Conservation (phyloP, 352 stramenopile species). For the Globisporangium splendens region DNA sequence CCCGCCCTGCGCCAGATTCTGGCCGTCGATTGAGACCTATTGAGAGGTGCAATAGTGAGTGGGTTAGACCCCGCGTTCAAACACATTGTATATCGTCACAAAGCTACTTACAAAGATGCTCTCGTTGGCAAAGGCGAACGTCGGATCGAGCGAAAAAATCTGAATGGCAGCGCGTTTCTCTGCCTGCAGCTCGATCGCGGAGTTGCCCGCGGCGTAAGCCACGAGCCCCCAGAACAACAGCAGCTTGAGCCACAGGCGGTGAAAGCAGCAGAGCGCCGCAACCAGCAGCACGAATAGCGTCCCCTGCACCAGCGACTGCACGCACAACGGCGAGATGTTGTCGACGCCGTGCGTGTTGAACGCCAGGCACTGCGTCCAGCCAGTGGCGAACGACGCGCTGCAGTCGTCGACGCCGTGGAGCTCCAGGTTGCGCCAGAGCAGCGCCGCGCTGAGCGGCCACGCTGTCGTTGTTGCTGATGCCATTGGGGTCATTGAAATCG, state of each 20-base stretch:
- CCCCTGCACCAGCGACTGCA: conserved; percentile 16
- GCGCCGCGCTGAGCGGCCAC: neutral
- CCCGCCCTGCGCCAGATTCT: conserved; percentile 73
- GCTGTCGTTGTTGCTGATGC: no score
- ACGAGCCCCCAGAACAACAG: conserved; percentile 35
- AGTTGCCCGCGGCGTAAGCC: conserved; percentile 28
- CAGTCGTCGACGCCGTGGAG: conserved; percentile 7
- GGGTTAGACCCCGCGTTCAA: neutral
- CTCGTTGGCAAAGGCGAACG: conserved; percentile 79
- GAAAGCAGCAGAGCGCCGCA: conserved; percentile 34
- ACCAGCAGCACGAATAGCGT: conserved; percentile 19
- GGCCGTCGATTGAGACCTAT: conserved; percentile 75
- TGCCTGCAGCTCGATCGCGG: conserved; percentile 35
- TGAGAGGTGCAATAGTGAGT: neutral
- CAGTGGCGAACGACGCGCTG: conserved; percentile 8
- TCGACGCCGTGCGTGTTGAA: conserved; percentile 6
- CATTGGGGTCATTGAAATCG: neutral
- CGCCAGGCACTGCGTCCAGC: conserved; percentile 10
- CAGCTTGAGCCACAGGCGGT: conserved; percentile 58
- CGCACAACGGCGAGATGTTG: conserved; percentile 9
- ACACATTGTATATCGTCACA: neutral
- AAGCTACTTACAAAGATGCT: conserved; percentile 63
- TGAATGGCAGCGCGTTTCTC: conserved; percentile 51
- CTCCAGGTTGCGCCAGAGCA: conserved; percentile 29
- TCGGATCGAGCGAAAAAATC: conserved; percentile 68